Evolutionary conservation across 768 basidiomycete species (phyloP).

Genomic region (Boletus pseudo-olivaceus): DNA sequence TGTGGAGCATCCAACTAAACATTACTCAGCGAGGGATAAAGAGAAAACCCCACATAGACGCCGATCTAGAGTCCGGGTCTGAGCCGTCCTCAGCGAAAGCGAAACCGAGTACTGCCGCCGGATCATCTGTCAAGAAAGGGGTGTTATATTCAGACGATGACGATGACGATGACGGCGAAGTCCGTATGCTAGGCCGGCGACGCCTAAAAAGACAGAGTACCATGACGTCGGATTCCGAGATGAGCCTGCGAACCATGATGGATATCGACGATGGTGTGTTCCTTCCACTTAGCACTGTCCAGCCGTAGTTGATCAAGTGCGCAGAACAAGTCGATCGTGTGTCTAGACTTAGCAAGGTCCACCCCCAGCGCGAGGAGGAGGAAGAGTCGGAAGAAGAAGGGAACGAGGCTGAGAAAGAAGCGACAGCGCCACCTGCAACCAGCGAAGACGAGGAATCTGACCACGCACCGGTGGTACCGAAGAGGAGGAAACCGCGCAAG

Average conservation of each 20-base stretch:
- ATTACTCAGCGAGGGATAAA: conserved; percentile 34
- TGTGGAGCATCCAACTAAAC: conserved; percentile 10
- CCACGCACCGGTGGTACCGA: conserved; percentile 33
- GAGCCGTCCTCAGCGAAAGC: conserved; percentile 2
- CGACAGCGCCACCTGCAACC: conserved; percentile 24
- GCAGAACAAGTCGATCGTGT: conserved; percentile 27
- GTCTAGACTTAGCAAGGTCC: conserved; percentile 16
- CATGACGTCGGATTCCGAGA: conserved; percentile 42
- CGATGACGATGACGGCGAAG: conserved; percentile 49
- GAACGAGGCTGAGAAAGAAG: conserved; percentile 34
- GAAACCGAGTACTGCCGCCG: conserved; percentile 6
- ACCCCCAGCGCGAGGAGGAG: conserved; percentile 20
- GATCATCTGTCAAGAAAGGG: conserved; percentile 39
- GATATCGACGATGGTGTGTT: conserved; percentile 69
- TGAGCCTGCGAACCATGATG: conserved; percentile 60
- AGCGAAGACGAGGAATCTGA: conserved; percentile 30
- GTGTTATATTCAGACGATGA: conserved; percentile 55
- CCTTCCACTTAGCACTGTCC: conserved; percentile 20
- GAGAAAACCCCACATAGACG: conserved; percentile 40
- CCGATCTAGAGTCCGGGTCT: conserved; percentile 28
- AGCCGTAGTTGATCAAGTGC: conserved; percentile 4
- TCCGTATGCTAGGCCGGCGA: conserved; percentile 21
- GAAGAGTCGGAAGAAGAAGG: conserved; percentile 24
- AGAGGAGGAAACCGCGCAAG: conserved; percentile 48
- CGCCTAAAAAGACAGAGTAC: conserved; percentile 33